A percentile compares a stretch with the other conserved stretches of the same genome.
These are phyloP conservation scores for Zasmidium citrigriseum DNA, from an alignment of 2,329 filamentous ascomycete genomes.

Conservation along the genomic window DNA sequence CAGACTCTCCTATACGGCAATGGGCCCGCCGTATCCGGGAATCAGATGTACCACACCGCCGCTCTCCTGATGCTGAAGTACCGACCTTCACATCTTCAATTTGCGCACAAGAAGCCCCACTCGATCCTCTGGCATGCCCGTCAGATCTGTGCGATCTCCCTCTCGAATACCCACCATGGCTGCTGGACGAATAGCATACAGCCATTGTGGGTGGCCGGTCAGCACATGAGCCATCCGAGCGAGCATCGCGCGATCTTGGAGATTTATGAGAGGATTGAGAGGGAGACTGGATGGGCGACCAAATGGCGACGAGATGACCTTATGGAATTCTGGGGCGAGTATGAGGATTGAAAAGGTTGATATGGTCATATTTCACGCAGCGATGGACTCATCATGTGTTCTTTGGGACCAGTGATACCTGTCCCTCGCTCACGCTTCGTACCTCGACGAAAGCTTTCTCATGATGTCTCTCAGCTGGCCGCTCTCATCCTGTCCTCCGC, in stretches of 20 bases:
- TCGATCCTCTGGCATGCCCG: slow-evolving; percentile 52
- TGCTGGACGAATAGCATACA: slow-evolving; percentile 50
- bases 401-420: too few relatives aligned
- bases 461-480: too few relatives aligned
- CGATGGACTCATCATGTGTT: too few relatives aligned
- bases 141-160: slow-evolving; percentile 49
- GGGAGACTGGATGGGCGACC: slow-evolving; percentile 56
- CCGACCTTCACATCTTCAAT: slow-evolving; percentile 41
- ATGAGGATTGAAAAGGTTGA: slow-evolving; percentile 1
- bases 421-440: too few relatives aligned
- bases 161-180: slow-evolving; percentile 47
- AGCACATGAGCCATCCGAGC: slow-evolving; percentile 47
- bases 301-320: slow-evolving; percentile 56
- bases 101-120: slow-evolving; percentile 33
- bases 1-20: slow-evolving; percentile 50
- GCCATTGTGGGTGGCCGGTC: slow-evolving; percentile 51
- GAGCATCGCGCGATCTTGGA: slow-evolving; percentile 51
- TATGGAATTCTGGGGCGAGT: slow-evolving; percentile 54
- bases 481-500: too few relatives aligned
- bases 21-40: slow-evolving; percentile 47
- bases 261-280: slow-evolving; percentile 52
- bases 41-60: slow-evolving; percentile 59
- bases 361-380: too few relatives aligned
- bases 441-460: too few relatives aligned
- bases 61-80: slow-evolving; percentile 55